These are phyloP conservation scores for Calocybe gangraenosa DNA, from an alignment of 768 basidiomycete species.

Conservation along the genomic window DNA sequence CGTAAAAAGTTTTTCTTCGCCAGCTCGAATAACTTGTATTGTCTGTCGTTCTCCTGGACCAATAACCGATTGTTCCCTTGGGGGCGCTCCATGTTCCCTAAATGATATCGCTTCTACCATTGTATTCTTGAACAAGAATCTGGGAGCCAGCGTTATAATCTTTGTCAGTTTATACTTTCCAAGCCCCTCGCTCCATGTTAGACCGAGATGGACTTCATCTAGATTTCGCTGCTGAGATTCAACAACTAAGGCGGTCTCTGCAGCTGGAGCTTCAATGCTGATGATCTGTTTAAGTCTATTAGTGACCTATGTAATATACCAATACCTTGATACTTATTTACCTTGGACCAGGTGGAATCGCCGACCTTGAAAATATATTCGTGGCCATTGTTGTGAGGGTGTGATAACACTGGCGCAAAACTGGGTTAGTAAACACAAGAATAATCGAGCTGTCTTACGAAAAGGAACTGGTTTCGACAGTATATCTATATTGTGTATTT, in stretches of 20 bases:
- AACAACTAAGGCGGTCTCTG: constrained; percentile 80
- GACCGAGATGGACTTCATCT: constrained; percentile 74
- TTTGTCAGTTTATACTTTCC: constrained; percentile 97
- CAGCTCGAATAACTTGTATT: constrained; percentile 61
- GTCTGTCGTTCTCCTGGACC: constrained; percentile 66
- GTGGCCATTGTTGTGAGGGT: constrained; percentile 72
- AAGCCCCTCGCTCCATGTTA: constrained; percentile 91
- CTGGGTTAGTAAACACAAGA: not conserved
- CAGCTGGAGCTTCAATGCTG: constrained; percentile 87
- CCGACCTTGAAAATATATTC: constrained; percentile 79
- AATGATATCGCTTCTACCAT: constrained; percentile 66
- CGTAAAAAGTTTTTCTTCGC: constrained; percentile 72
- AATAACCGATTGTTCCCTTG: constrained; percentile 56
- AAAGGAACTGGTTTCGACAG: constrained; percentile 66
- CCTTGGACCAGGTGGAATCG: constrained; percentile 89
- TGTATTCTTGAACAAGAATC: constrained; percentile 87
- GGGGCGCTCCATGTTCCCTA: constrained; percentile 79
- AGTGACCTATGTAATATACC: not conserved
- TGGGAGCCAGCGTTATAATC: constrained; percentile 85
- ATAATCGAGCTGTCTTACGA: constrained; percentile 43
- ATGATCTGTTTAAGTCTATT: constrained; percentile 46
- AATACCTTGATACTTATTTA: constrained; percentile 21
- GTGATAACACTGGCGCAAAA: constrained; percentile 69
- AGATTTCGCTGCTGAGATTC: constrained; percentile 56
- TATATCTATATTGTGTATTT: constrained; percentile 28